phyloP scores from a whole-genome alignment of 345 rosid species.

The Lepidium didymum region DNA sequence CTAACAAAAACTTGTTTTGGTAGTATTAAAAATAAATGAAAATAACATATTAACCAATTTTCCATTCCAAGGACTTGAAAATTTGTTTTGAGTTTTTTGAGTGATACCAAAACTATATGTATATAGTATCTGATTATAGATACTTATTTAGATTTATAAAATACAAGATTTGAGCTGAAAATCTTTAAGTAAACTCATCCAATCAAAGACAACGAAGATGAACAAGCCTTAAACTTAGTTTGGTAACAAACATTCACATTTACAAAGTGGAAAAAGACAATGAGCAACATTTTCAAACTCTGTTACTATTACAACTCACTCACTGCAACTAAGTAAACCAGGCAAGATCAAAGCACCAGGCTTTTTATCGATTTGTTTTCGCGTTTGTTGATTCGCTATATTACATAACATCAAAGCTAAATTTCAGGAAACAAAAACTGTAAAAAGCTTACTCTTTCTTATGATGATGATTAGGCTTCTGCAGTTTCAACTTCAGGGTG shows the following conservation, averaged over 20 bases:
- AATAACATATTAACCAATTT: neutral
- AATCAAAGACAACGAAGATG: neutral
- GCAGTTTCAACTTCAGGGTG: conserved; percentile 51
- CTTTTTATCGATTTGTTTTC: neutral
- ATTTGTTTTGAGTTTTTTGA: neutral
- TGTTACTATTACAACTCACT: conserved; percentile 17
- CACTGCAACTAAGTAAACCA: conserved; percentile 14
- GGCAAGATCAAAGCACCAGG: neutral
- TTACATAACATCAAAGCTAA: conserved; percentile 19
- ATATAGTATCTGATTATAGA: neutral
- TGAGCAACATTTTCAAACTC: conserved; percentile 13
- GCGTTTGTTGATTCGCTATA: conserved; percentile 3
- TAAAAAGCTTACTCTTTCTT: conserved; percentile 9
- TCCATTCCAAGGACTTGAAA: neutral
- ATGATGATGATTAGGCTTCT: conserved; percentile 20
- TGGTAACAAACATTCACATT: conserved; percentile 17
- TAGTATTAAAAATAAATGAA: neutral
- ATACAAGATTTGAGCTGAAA: neutral
- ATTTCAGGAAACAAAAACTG: neutral
- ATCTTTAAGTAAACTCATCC: neutral
- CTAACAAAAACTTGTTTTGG: neutral
- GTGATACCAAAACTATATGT: neutral
- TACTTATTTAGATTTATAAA: neutral
- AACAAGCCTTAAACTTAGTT: conserved; percentile 6
- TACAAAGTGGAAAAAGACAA: conserved; percentile 13